Conservation (phyloP, 164 flowering plant species). For the Litsea cubeba region DNA sequence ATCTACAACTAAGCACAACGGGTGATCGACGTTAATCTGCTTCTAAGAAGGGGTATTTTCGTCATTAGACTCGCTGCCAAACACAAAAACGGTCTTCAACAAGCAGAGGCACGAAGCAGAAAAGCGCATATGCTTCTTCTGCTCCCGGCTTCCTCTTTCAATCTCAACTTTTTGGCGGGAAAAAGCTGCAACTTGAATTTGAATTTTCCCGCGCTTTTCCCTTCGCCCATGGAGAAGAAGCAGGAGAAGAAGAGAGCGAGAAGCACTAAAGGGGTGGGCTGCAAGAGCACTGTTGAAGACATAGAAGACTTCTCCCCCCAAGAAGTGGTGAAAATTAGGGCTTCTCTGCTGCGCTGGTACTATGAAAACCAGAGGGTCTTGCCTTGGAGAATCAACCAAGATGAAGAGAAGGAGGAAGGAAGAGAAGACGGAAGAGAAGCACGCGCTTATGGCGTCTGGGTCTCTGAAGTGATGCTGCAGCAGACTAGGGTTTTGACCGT, state of each 20-base stretch:
- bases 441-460: slow-evolving; percentile 90
- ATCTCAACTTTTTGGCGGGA: background rate
- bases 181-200: background rate
- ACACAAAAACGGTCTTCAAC: too few species aligned
- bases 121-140: too few species aligned
- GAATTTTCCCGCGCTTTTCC: background rate
- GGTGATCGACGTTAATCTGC: too few species aligned
- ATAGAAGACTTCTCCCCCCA: slow-evolving; percentile 27
- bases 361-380: slow-evolving; percentile 53
- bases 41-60: too few species aligned
- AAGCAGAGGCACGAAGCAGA: too few species aligned
- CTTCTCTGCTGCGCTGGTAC: slow-evolving; percentile 53
- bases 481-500: slow-evolving; percentile 46
- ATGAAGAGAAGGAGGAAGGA: slow-evolving; percentile 1
- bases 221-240: background rate
- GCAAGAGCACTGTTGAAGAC: slow-evolving; percentile 13
- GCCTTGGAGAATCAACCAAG: slow-evolving; percentile 50
- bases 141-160: background rate
- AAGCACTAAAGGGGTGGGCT: background rate
- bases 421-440: slow-evolving; percentile 8
- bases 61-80: too few species aligned
- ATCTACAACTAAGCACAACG: too few species aligned
- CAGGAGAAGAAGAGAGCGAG: background rate
- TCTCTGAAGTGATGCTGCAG: slow-evolving; percentile 95
- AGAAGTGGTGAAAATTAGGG: slow-evolving; percentile 32